These are phyloP conservation scores for Wickerhamiella qilinensis DNA, from an alignment of 805 yeast species.

Conservation along the genomic window DNA sequence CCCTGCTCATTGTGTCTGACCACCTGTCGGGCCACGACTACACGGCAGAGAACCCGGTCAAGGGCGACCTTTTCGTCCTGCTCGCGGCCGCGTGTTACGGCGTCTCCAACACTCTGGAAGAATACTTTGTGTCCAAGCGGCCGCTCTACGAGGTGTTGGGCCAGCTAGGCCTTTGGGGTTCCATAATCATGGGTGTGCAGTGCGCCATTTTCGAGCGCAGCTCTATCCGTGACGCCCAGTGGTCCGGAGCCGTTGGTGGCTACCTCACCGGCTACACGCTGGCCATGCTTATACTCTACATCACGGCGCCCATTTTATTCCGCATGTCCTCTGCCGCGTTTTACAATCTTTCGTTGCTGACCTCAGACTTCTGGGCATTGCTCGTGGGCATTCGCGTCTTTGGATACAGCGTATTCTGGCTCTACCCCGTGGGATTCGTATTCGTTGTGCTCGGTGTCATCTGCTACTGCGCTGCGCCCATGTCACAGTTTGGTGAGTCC, in stretches of 20 bases:
- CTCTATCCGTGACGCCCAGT: conserved; percentile 22
- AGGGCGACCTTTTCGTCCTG: conserved; percentile 29
- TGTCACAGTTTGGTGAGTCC: conserved; percentile 24
- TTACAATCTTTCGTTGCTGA: conserved; percentile 28
- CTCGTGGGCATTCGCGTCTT: conserved; percentile 30
- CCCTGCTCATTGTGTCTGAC: conserved; percentile 27
- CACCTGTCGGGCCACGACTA: conserved; percentile 26
- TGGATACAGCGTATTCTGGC: conserved; percentile 30
- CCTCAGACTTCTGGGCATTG: conserved; percentile 32
- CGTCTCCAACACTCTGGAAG: conserved; percentile 29
- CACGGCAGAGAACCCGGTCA: conserved; percentile 25
- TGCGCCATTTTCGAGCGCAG: conserved; percentile 28
- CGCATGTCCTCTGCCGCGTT: conserved; percentile 32
- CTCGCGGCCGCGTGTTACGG: conserved; percentile 31
- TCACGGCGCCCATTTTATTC: conserved; percentile 28
- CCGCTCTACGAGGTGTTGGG: conserved; percentile 31
- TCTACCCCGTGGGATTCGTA: conserved; percentile 31
- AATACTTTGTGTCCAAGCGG: conserved; percentile 28
- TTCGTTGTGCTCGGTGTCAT: conserved; percentile 27
- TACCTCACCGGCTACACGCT: conserved; percentile 29
- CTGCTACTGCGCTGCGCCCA: conserved; percentile 25
- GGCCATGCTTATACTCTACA: conserved; percentile 25
- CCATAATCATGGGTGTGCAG: conserved; percentile 29
- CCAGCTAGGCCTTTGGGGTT: conserved; percentile 28
- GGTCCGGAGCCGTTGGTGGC: conserved; percentile 27